A percentile compares a stretch with the other conserved stretches of the same genome.
Conservation (phyloP, 1,139 yeast genomes). For the Saccharomyces pastorianus region DNA sequence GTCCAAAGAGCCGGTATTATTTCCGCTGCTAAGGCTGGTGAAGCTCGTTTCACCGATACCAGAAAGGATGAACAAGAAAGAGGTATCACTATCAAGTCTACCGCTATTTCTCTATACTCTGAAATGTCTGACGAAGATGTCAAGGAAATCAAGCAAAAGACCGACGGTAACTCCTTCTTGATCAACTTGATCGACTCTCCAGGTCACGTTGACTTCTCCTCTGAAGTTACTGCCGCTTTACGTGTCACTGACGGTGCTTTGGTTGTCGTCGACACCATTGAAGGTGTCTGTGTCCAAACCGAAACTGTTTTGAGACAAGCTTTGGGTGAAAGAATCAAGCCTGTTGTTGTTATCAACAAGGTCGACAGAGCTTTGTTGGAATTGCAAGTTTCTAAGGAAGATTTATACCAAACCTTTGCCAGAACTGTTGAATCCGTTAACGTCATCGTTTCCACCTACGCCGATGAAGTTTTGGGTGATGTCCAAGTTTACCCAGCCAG, state of each 20-base stretch:
- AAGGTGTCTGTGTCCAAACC: constrained; percentile 99
- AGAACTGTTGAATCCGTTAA: constrained; percentile 99
- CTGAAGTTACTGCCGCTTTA: constrained; percentile 99
- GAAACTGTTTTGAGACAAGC: constrained; percentile 99
- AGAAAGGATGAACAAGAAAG: constrained; percentile 99
- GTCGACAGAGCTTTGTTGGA: constrained; percentile 99
- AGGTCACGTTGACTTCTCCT: constrained; percentile 99
- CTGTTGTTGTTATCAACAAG: constrained; percentile 97
- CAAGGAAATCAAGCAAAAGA: constrained; percentile 93
- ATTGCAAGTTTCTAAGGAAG: constrained; percentile 98
- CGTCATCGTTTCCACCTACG: constrained; percentile 94
- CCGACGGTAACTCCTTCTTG: constrained; percentile 90
- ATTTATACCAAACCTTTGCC: constrained; percentile 94
- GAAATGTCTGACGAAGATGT: constrained; percentile 84
- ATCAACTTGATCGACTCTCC: constrained; percentile 98
- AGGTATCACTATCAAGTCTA: constrained; percentile 96
- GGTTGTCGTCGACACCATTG: constrained; percentile 98
- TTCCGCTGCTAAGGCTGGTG: constrained; percentile 99
- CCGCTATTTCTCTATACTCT: constrained; percentile 94
- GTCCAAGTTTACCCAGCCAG: constrained; percentile 97
- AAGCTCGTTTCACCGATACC: constrained; percentile 99
- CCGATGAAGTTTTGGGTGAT: constrained; percentile 87
- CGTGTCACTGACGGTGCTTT: constrained; percentile 99
- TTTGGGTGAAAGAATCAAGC: constrained; percentile 98
- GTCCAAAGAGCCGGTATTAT: constrained; percentile 99